Evolutionary conservation across 164 flowering plant species (phyloP), one percentile per base, ranked within the genome.

Genomic region (Umbellularia californica): DNA sequence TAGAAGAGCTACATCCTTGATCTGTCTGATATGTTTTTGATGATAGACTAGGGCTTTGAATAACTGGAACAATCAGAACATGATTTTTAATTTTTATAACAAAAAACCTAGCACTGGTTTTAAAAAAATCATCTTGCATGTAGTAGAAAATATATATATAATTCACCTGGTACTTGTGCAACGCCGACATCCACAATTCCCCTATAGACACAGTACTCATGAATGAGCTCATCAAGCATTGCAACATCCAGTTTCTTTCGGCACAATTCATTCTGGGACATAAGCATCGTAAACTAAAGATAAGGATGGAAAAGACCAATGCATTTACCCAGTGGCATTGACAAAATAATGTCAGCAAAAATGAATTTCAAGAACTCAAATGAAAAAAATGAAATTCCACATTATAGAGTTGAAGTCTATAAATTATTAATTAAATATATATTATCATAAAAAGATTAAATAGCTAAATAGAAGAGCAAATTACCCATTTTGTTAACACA

Each of bases 131-230:
- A 33, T 55, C 63, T 24, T 60, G 65, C 47, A 14, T 55, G 6
- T 55, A 52, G 17, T 51, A 66, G 64, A 52, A 64, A 25, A 33
- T 20, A 50, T 35, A 69, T 28, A 70, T 24, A 72, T 27, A 58
- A 68, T 77, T 55, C 81, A 88, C 86, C 86, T 81, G 84, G 65
- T 58, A 78, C 55, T 51, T 81, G 72, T 63, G 81, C 52, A 69
- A 77, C 35, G 50, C 79, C 79, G 77, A 88, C 80, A 74, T 94
- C 93, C 76, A 96, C 94, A 50, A 96, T 90, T 58, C 98, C 99
- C 84, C 97, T 89, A 67, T 96, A 96, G 76, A 96, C 81, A 81
- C 99, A 94, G 75, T 92, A 96, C 77, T 96, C 99, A 52, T 79
- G 94, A 72, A 96, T 94, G 81, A 96, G 97, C 80, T 90, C 93